Conservation (phyloP, 2,329 filamentous ascomycete genomes). For the Fusarium ramigenum region DNA sequence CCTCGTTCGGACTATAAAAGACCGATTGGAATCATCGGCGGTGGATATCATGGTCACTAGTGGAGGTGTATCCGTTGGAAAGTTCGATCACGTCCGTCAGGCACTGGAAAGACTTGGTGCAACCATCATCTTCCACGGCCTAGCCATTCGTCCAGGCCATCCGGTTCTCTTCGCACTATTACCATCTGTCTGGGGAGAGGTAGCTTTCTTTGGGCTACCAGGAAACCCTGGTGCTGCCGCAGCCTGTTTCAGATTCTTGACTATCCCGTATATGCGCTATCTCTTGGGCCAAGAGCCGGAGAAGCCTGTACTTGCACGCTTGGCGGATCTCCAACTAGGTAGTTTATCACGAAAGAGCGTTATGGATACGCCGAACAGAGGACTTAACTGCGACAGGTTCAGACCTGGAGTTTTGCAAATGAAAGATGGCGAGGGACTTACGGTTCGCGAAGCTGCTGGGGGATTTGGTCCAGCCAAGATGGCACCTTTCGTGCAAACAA, state of each 20-base stretch:
- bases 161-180: not conserved
- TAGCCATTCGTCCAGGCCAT: not conserved
- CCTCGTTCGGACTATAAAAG: not conserved
- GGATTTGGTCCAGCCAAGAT: not conserved
- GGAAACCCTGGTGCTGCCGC: not conserved
- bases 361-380: not conserved
- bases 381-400: not conserved
- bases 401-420: not conserved
- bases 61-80: not conserved
- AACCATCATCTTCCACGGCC: not conserved
- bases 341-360: not conserved
- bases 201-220: not conserved
- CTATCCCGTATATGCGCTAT: not conserved
- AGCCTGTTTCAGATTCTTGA: not conserved
- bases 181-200: rapidly evolving
- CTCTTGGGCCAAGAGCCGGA: rapidly evolving
- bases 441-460: not conserved
- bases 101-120: not conserved
- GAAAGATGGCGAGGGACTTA: rapidly evolving
- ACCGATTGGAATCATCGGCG: not conserved
- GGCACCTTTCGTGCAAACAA: not conserved
- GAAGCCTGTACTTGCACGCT: not conserved
- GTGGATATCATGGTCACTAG: not conserved
- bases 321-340: not conserved
- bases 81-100: not conserved